Evolutionary conservation across 441 rosid species (phyloP).

Genomic region (Adansonia madagascariensis): DNA sequence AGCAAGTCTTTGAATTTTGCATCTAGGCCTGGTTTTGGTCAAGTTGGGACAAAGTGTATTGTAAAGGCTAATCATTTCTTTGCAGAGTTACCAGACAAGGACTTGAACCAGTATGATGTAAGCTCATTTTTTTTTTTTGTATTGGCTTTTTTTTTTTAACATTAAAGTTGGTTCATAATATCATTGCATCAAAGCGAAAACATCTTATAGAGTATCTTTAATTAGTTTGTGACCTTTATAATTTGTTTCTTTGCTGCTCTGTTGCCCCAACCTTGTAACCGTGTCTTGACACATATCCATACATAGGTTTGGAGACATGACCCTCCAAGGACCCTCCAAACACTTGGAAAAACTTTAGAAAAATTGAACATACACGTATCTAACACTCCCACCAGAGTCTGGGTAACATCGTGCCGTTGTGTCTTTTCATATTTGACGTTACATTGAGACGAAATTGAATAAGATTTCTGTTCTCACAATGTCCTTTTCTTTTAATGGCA

Average conservation of each 20-base stretch:
- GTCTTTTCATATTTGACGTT: conserved; percentile 38
- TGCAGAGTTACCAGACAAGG: conserved; percentile 84
- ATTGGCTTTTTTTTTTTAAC: conserved; percentile 20
- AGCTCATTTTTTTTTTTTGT: conserved; percentile 36
- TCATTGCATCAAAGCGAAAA: conserved; percentile 21
- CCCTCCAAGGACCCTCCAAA: too few relatives aligned
- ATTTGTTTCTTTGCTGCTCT: conserved; percentile 22
- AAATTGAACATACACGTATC: background rate
- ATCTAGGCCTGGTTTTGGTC: conserved; percentile 85
- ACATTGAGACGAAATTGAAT: conserved; percentile 41
- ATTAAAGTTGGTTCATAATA: conserved; percentile 23
- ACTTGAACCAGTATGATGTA: conserved; percentile 94
- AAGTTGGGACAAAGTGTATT: conserved; percentile 83
- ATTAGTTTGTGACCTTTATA: conserved; percentile 18
- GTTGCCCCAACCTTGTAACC: too few relatives aligned
- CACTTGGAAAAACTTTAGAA: too few relatives aligned
- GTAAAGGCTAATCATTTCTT: conserved; percentile 98
- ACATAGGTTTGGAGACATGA: too few relatives aligned
- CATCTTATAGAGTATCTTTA: background rate
- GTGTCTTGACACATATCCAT: too few relatives aligned
- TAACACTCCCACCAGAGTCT: conserved; percentile 36
- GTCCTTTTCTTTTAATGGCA: conserved; percentile 37
- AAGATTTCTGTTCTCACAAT: conserved; percentile 33
- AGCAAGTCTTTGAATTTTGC: conserved; percentile 80
- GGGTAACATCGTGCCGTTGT: conserved; percentile 23